Conservation (phyloP, 2,329 filamentous ascomycete species). For the Cordyceps tenuipes region DNA sequence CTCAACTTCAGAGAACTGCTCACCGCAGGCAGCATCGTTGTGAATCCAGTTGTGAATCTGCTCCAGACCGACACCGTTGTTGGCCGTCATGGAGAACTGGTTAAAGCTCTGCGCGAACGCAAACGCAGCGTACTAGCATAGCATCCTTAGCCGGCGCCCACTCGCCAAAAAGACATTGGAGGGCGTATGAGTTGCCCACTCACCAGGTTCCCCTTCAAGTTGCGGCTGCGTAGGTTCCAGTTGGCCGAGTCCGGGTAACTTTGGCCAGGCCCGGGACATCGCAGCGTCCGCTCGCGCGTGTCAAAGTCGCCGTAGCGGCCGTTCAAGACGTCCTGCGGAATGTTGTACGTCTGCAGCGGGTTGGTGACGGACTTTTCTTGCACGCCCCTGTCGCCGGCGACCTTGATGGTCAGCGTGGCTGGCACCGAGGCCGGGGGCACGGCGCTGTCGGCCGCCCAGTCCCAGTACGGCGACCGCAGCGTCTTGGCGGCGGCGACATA, state of each 20-base stretch:
- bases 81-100: constrained; percentile 17
- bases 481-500: constrained; percentile 31
- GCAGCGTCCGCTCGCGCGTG: constrained; percentile 18
- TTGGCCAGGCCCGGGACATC: constrained; percentile 20
- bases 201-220: constrained; percentile 27
- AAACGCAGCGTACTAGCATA: constrained; percentile 23
- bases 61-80: constrained; percentile 25
- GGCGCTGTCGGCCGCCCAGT: constrained; percentile 31
- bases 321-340: constrained; percentile 27
- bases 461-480: constrained; percentile 38
- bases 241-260: constrained; percentile 27
- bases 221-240: constrained; percentile 16
- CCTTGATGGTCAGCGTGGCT: constrained; percentile 1
- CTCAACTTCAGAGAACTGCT: constrained; percentile 22
- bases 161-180: not conserved
- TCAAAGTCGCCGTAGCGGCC: constrained; percentile 23
- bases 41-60: constrained; percentile 25
- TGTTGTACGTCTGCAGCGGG: constrained; percentile 39
- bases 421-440: constrained; percentile 27
- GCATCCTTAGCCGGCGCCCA: constrained; percentile 14
- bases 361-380: constrained; percentile 28
- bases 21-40: constrained; percentile 19
- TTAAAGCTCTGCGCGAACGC: constrained; percentile 19
- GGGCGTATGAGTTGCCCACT: not conserved
- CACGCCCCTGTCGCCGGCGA: constrained; percentile 8